These are phyloP conservation scores for Cladosporium sp. DNA, from an alignment of 2,329 filamentous ascomycete genomes.

Conservation along the genomic window DNA sequence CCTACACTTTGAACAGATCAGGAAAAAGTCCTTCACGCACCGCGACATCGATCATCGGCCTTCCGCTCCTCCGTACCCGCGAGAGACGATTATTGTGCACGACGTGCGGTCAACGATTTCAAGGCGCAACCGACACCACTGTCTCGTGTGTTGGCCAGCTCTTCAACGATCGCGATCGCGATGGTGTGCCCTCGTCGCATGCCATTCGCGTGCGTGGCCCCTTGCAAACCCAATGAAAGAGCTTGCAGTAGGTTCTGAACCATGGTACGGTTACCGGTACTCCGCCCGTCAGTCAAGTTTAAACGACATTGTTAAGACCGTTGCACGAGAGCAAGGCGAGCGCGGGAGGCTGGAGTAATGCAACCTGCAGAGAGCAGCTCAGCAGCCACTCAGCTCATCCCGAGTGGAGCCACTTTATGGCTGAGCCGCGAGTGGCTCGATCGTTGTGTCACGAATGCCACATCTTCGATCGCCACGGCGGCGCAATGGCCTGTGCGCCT, in stretches of 20 bases:
- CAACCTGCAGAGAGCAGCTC: background rate
- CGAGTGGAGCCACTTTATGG: background rate
- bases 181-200: background rate
- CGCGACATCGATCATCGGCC: background rate
- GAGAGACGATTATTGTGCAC: background rate
- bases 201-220: background rate
- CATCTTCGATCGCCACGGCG: slow-evolving; percentile 5
- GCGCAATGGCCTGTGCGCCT: background rate
- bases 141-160: slow-evolving; percentile 1
- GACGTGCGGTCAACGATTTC: background rate
- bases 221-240: background rate
- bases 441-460: slow-evolving; percentile 10
- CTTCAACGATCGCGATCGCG: background rate
- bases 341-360: slow-evolving; percentile 6
- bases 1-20: background rate
- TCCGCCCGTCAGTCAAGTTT: background rate
- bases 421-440: slow-evolving; percentile 17
- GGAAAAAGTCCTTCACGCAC: background rate
- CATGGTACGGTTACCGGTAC: background rate
- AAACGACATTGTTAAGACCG: background rate
- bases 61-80: background rate
- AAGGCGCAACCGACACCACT: background rate
- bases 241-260: background rate
- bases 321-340: background rate
- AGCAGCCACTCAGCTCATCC: background rate